Base-by-base conservation (phyloP, 169 alveolate species). In the Plasmodium gallinaceum region DNA sequence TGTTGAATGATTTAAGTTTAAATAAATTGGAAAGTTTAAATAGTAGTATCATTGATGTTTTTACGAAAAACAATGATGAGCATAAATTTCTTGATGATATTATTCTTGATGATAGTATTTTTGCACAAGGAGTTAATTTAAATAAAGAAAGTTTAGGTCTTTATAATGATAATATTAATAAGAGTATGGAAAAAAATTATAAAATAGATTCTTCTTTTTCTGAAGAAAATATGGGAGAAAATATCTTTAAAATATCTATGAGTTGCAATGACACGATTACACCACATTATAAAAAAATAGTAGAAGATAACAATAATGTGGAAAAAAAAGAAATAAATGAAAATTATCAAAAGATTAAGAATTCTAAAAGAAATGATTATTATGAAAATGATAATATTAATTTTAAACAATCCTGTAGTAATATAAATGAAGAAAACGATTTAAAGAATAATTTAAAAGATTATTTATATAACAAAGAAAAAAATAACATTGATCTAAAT, bases 101-200 rank as follows among this genome's bases (percentile, higher is more conserved):
- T n/a, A 78, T 78, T 46, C 64, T 78, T 51, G 76, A 78, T 46
- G 89, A 78, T 65, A 78, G 89, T 78, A 78, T 78, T 65, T 78
- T 78, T 78, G 65, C 32, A 26, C 43, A 20, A 64, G 78, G 8
- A 62, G 22, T 52, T 18, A 42, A 46, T 42, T 37, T 54, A 16
- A 51, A 10, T 39, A 54, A 52, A 75, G 72, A 43, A 45, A 52
- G 46, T 37, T 46, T 42, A 9, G 32, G 24, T 24, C n/a, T 12
- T 9, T 39, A 54, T 32, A 60, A 20, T 42, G 45, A 48, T 22
- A 18, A 12, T 20, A 54, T 16, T 54, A 48, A 18, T 26, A 42
- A 58, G 7, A 64, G 60, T 37, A 8, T 10, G 1, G 58, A 42
- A 14, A 42, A 42, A 48, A 46, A 64, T 7, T 43, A n/a, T 26